phyloP scores from a whole-genome alignment of 768 basidiomycete species.

The Ramaria sp. region DNA sequence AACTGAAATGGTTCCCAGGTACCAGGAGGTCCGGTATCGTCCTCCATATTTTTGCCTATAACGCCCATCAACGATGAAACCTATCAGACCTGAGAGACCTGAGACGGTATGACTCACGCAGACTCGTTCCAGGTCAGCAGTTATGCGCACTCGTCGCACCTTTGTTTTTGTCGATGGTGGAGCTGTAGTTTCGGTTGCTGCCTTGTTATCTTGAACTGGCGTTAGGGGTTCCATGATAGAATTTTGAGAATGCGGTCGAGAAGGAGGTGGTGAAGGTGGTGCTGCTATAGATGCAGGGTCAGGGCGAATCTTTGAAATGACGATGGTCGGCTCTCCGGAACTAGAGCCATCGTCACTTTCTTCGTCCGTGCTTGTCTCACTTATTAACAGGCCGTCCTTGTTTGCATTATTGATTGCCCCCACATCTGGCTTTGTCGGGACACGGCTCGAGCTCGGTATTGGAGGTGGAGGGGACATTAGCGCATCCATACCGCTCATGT shows the following conservation, averaged over 20 bases:
- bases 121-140: constrained; percentile 52
- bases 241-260: not conserved
- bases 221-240: not conserved
- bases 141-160: constrained; percentile 21
- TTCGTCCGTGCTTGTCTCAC: not conserved
- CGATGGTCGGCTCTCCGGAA: not conserved
- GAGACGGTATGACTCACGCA: constrained; percentile 31
- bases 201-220: not conserved
- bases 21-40: constrained; percentile 55
- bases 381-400: not conserved
- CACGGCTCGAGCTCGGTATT: not conserved
- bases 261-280: not conserved
- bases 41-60: constrained; percentile 58
- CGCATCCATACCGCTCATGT: constrained; percentile 1
- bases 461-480: not conserved
- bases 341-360: not conserved
- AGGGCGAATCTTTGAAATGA: not conserved
- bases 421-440: not conserved
- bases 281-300: not conserved
- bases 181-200: not conserved
- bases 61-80: not conserved
- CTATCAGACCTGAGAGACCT: not conserved
- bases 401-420: not conserved
- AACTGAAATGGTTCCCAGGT: constrained; percentile 37
- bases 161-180: not conserved